phyloP scores from a whole-genome alignment of 345 rosid genomes.

The Syzygium oleosum region DNA sequence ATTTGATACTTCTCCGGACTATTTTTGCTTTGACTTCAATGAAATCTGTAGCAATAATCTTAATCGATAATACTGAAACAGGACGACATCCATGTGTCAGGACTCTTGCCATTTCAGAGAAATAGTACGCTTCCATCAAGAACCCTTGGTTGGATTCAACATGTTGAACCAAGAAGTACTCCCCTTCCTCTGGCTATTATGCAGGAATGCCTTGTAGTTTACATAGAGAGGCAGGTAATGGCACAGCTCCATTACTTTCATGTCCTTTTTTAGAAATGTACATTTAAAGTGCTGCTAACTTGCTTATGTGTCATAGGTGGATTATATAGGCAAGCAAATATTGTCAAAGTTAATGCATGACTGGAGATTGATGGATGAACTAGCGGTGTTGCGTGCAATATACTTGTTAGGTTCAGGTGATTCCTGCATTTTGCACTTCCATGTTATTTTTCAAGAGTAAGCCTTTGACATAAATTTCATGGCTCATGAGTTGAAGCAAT shows the following conservation, averaged over 20 bases:
- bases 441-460: not conserved
- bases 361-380: slow-evolving; percentile 97
- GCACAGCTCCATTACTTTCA: slow-evolving; percentile 5
- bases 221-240: slow-evolving; percentile 72
- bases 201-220: slow-evolving; percentile 74
- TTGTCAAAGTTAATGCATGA: slow-evolving; percentile 83
- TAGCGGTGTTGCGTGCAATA: slow-evolving; percentile 89
- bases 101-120: slow-evolving; percentile 76
- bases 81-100: slow-evolving; percentile 58
- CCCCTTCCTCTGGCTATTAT: slow-evolving; percentile 75
- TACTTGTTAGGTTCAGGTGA: slow-evolving; percentile 95
- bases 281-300: slow-evolving; percentile 2
- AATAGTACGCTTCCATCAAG: slow-evolving; percentile 82
- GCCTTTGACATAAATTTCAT: not conserved
- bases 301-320: slow-evolving; percentile 45
- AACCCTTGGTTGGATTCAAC: slow-evolving; percentile 65
- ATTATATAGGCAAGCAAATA: slow-evolving; percentile 62
- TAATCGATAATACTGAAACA: slow-evolving; percentile 18
- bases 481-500: not conserved
- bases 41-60: not conserved
- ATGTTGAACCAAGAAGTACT: slow-evolving; percentile 43
- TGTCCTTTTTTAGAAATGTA: not conserved
- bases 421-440: not conserved
- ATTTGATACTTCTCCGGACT: slow-evolving; percentile 1
- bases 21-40: not conserved